Evolutionary conservation across 2,329 filamentous ascomycete species (phyloP).

Genomic region (Rhexocercosporidium sp.): DNA sequence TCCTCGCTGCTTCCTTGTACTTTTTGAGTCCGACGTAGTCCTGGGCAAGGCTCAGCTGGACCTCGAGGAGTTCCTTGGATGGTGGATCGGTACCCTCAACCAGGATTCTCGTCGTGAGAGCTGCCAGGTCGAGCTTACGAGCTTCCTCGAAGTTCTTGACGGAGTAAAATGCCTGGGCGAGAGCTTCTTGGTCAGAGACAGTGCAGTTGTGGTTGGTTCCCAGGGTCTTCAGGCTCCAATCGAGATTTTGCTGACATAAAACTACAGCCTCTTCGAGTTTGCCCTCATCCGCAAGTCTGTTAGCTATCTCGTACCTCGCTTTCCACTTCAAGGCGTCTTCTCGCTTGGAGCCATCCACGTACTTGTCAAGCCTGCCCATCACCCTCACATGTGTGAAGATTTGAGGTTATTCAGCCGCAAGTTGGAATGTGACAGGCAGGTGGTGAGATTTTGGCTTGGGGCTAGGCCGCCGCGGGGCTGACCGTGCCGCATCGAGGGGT

Average conservation of each 20-base stretch:
- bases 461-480: neutral
- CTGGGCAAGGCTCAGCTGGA: constrained; percentile 12
- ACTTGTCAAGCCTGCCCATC: constrained; percentile 20
- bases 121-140: constrained; percentile 7
- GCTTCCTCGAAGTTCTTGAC: constrained; percentile 14
- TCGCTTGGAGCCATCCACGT: neutral
- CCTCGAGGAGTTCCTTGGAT: constrained; percentile 8
- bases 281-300: neutral
- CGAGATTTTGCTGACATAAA: constrained; percentile 17
- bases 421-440: neutral
- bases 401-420: constrained; percentile 1
- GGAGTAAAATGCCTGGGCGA: constrained; percentile 7
- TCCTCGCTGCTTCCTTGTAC: neutral
- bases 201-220: constrained; percentile 18
- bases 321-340: neutral
- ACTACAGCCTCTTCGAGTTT: constrained; percentile 4
- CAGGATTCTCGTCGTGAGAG: neutral
- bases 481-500: constrained; percentile 5
- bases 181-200: constrained; percentile 19
- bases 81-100: constrained; percentile 13
- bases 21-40: constrained; percentile 12
- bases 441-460: neutral
- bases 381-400: neutral
- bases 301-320: constrained; percentile 7
- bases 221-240: constrained; percentile 19